These are phyloP conservation scores for Leccinum imitatum DNA, from an alignment of 768 basidiomycete species.

Conservation along the genomic window DNA sequence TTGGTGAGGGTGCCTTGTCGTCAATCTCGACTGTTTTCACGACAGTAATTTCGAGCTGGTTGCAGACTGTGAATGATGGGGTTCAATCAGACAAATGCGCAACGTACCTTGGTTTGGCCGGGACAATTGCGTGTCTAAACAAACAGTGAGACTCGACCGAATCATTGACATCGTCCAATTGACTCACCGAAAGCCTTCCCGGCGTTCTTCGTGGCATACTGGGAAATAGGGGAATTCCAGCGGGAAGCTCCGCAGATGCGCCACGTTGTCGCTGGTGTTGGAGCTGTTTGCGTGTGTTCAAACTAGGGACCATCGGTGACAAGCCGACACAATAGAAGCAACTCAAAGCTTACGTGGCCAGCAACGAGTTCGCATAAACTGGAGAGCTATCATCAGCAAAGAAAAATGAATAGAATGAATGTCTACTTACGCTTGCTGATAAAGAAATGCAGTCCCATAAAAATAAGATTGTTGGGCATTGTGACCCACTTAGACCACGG, in stretches of 20 bases:
- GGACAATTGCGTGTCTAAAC: slow-evolving; percentile 13
- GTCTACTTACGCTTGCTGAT: slow-evolving; percentile 47
- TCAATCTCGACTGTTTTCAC: slow-evolving; percentile 31
- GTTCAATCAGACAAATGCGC: not conserved
- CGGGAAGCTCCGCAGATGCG: slow-evolving; percentile 30
- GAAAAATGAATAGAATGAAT: not conserved
- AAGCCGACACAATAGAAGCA: not conserved
- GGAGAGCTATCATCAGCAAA: not conserved
- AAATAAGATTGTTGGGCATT: slow-evolving; percentile 48
- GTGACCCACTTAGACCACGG: slow-evolving; percentile 39
- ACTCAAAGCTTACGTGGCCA: slow-evolving; percentile 37
- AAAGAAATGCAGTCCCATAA: slow-evolving; percentile 53
- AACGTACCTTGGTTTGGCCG: slow-evolving; percentile 20
- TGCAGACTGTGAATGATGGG: not conserved
- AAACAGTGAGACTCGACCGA: not conserved
- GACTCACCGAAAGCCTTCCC: slow-evolving; percentile 14
- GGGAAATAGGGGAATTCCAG: slow-evolving; percentile 25
- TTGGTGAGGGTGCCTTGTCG: slow-evolving; percentile 10
- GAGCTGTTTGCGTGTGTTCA: slow-evolving; percentile 39
- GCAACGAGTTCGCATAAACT: slow-evolving; percentile 54
- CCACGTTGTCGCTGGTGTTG: slow-evolving; percentile 30
- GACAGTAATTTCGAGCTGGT: slow-evolving; percentile 31
- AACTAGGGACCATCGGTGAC: slow-evolving; percentile 18
- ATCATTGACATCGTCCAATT: not conserved
- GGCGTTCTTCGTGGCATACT: slow-evolving; percentile 16